Conservation (phyloP, 2,329 filamentous ascomycete genomes). For the Huntiella decipiens region DNA sequence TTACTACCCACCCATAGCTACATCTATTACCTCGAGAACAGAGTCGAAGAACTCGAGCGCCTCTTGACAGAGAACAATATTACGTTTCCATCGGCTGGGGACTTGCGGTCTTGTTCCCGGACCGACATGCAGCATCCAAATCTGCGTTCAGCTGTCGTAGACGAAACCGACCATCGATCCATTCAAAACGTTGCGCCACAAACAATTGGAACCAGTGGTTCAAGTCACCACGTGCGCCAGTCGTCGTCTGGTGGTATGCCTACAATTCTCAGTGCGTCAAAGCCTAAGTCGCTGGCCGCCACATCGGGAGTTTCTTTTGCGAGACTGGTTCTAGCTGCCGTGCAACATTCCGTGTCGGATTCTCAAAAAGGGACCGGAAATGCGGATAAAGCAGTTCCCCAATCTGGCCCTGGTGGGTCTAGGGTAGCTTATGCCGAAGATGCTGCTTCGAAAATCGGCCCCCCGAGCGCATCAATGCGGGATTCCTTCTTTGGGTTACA, state of each 20-base stretch:
- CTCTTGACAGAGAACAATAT: constrained; percentile 52
- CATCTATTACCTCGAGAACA: constrained; percentile 82
- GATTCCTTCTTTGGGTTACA: constrained; percentile 97
- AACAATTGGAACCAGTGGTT: too few relatives aligned
- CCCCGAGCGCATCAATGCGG: constrained; percentile 56
- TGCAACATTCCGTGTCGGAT: constrained; percentile 51
- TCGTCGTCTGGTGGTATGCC: constrained; percentile 35
- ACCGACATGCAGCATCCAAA: constrained; percentile 20
- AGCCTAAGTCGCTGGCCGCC: constrained; percentile 65
- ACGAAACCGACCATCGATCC: neutral
- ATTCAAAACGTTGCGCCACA: too few relatives aligned
- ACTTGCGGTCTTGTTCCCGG: constrained; percentile 47
- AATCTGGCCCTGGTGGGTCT: constrained; percentile 11
- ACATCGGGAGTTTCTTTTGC: constrained; percentile 89
- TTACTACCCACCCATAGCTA: constrained; percentile 35
- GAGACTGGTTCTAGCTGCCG: constrained; percentile 79
- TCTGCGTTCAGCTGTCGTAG: constrained; percentile 5
- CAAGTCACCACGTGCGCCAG: neutral
- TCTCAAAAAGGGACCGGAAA: constrained; percentile 12
- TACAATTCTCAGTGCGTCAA: constrained; percentile 58
- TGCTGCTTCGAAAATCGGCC: constrained; percentile 13
- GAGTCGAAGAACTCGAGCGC: constrained; percentile 66
- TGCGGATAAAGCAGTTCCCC: constrained; percentile 13
- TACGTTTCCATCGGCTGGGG: constrained; percentile 48
- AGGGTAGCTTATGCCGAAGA: neutral